A percentile compares a stretch with the other conserved stretches of the same genome.
phyloP scores from a whole-genome alignment of 257 asterid species.

The Galeopsis tetrahit region DNA sequence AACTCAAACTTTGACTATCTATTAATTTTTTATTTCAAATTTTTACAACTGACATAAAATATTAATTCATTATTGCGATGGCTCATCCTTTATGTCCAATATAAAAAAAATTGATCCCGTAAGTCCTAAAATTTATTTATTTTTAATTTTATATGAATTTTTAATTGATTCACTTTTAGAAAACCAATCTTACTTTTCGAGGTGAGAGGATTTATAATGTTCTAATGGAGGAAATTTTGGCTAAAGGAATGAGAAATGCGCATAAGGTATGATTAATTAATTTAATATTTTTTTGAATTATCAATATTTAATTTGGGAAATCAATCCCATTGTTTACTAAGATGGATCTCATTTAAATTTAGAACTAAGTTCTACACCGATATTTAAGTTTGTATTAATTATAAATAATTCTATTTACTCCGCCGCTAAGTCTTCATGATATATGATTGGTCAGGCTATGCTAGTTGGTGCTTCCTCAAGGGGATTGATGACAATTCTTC shows the following conservation, averaged over 20 bases:
- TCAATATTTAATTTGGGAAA: no score
- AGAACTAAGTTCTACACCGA: no score
- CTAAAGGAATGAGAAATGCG: conserved; percentile 42
- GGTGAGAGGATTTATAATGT: conserved; percentile 39
- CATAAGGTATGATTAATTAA: conserved; percentile 27
- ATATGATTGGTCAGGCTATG: conserved; percentile 38
- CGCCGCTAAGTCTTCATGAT: not conserved
- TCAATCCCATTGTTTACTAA: no score
- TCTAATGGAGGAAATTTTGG: conserved; percentile 35
- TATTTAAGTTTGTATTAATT: not conserved
- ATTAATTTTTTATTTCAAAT: no score
- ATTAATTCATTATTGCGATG: conserved; percentile 42
- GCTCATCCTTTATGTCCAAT: conserved; percentile 41
- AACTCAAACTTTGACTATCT: no score
- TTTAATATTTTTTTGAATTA: no score
- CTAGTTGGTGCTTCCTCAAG: conserved; percentile 53
- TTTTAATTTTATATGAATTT: not conserved
- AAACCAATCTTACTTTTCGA: conserved; percentile 28
- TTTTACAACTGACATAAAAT: conserved; percentile 47
- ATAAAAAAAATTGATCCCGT: conserved; percentile 39
- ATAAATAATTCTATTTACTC: not conserved
- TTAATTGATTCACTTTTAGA: conserved; percentile 4
- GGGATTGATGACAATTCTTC: conserved; percentile 41
- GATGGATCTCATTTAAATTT: no score
- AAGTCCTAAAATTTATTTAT: conserved; percentile 4